Evolutionary conservation across 2,329 filamentous ascomycete genomes (phyloP), one percentile per base, ranked within the genome.

Genomic region (Fusarium graminum): DNA sequence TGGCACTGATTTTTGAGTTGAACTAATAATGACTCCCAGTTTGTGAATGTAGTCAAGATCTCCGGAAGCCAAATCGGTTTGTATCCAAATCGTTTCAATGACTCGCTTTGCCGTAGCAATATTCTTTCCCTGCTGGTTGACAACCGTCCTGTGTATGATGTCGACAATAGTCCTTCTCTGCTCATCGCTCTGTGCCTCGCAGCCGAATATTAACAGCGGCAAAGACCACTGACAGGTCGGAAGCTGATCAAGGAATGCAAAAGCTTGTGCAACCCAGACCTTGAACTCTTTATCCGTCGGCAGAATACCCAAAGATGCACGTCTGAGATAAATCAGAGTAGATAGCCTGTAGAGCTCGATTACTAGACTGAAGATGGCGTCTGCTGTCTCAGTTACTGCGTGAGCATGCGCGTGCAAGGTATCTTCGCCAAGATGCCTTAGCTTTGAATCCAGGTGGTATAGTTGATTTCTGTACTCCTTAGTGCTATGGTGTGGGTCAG

Each of bases 21-120:
- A 61, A 38, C 66, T 69, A n/a, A 69, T 32, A 45, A 67, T 51
- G 38, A 57, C 17, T 2, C 65, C 55, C 10, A 69, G 13, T 12
- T 67, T 67, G 0, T 41, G 13, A 0, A 60, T 32, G 41, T 69
- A 69, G 7, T 67, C 65, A 16, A 58, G 22, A 0, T 50, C 30
- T 6, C 36, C 43, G 2, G 19, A 4, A 3, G 51, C 57, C 1
- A 80, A 65, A 44, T 80, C 77, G 6, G 77, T 70, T 42, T 79
- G 78, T 4, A 74, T 71, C 78, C 77, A 80, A 4, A 76, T 32
- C 0, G 70, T 66, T 39, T 76, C 52, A 1, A 79, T 13, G 6
- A 78, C 22, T 1, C 43, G n/a, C 36, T 63, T 70, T 0, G 71
- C 41, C 6, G 69, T 53, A 2, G 69, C 56, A 4, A 74, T 65